A percentile compares a stretch with the other conserved stretches of the same genome.
These are phyloP conservation scores for Pythium scleroteichum DNA, from an alignment of 352 stramenopile genomes.

Conservation along the genomic window DNA sequence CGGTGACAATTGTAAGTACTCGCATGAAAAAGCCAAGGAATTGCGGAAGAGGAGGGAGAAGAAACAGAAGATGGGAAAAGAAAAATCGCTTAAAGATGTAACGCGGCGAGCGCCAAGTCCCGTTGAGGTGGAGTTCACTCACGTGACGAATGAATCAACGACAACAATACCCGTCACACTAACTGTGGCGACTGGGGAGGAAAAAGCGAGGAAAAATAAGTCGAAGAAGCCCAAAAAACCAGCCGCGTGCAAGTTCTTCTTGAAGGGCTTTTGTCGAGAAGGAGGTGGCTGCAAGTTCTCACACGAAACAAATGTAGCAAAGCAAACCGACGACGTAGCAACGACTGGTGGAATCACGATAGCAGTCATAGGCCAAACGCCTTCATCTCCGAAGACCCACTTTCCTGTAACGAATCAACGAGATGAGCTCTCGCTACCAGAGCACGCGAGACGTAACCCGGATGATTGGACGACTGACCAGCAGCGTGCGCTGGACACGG, in stretches of 20 bases:
- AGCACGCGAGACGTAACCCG: not conserved
- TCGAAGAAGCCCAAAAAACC: constrained; percentile 10
- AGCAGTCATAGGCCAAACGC: constrained; percentile 15
- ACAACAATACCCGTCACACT: not conserved
- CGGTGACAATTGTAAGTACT: constrained; percentile 53
- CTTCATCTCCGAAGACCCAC: constrained; percentile 5
- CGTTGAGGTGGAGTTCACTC: not conserved
- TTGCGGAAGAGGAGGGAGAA: constrained; percentile 22
- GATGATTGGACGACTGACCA: constrained; percentile 62
- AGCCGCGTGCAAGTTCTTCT: constrained; percentile 51
- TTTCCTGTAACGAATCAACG: not conserved
- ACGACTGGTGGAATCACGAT: constrained; percentile 19
- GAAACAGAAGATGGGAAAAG: constrained; percentile 14
- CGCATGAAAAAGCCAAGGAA: constrained; percentile 35
- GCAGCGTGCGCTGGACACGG: constrained; percentile 62
- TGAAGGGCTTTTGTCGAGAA: constrained; percentile 44
- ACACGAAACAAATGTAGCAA: constrained; percentile 1
- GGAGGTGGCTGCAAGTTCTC: constrained; percentile 70
- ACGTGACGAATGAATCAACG: not conserved
- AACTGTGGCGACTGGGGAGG: not conserved
- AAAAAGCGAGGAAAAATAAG: constrained; percentile 10
- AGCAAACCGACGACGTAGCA: not conserved
- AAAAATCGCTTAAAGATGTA: constrained; percentile 6
- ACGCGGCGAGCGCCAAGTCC: constrained; percentile 6
- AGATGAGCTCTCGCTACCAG: not conserved